phyloP scores from a whole-genome alignment of 192 early-diverging fungal species.

The Coemansia sp. region DNA sequence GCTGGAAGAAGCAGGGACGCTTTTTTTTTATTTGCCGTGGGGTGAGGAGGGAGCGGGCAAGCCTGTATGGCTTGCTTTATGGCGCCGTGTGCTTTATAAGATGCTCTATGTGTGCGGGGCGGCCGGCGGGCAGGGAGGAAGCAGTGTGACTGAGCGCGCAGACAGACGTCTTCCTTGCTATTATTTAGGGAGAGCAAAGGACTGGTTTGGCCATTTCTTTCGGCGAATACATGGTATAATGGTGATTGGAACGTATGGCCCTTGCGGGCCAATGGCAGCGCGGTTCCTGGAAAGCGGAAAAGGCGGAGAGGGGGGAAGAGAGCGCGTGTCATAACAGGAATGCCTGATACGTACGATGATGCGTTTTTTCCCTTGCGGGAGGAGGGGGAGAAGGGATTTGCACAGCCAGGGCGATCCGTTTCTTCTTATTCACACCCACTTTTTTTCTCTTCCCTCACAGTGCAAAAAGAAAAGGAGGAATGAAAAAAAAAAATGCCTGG shows the following conservation, averaged over 20 bases:
- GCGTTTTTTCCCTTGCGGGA: background rate
- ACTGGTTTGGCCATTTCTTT: no score
- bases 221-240: no score
- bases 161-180: no score
- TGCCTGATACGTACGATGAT: background rate
- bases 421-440: background rate
- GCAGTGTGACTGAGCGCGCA: constrained; percentile 3
- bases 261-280: background rate
- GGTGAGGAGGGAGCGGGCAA: background rate
- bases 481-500: background rate
- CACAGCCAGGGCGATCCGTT: background rate
- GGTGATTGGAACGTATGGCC: background rate
- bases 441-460: background rate
- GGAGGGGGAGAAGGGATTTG: background rate
- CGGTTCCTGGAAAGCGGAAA: constrained; percentile 3
- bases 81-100: constrained; percentile 1
- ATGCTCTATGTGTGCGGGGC: no score
- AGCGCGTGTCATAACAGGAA: background rate
- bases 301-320: background rate
- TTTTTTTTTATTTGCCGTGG: background rate
- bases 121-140: no score
- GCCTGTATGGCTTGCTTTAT: background rate
- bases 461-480: background rate
- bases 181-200: no score
- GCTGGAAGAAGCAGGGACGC: background rate